Evolutionary conservation across 225 moss, liverwort and hornwort genomes (phyloP).

Genomic region (Asterella californica): DNA sequence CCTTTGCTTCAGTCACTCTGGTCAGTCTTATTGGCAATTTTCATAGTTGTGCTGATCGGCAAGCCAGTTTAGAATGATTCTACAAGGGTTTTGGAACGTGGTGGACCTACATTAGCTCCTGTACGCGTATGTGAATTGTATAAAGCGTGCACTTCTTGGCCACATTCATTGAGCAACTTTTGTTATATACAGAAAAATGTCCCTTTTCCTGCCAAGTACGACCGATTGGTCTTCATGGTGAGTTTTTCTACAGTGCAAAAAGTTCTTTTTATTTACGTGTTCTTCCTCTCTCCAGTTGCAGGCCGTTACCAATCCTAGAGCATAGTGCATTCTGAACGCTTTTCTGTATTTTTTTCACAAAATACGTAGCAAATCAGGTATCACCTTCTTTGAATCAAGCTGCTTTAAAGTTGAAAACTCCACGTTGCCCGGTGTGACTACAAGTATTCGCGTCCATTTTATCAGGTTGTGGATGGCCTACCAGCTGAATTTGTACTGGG

Average conservation of each 20-base stretch:
- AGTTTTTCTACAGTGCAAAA: neutral
- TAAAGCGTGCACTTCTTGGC: neutral
- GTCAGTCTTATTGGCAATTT: neutral
- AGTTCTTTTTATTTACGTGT: neutral
- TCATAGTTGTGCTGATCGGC: neutral
- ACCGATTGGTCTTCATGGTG: slow-evolving; percentile 80
- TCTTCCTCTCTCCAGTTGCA: neutral
- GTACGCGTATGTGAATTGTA: neutral
- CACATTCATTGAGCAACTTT: neutral
- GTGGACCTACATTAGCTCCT: too few relatives aligned
- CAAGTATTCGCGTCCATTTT: neutral
- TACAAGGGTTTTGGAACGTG: neutral
- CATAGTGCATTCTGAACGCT: neutral
- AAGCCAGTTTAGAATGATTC: neutral
- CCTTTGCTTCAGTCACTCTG: neutral
- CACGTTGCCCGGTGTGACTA: neutral
- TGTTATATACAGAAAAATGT: slow-evolving; percentile 46
- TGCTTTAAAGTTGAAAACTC: neutral
- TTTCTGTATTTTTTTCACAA: neutral
- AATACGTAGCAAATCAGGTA: neutral
- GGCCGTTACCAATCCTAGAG: neutral
- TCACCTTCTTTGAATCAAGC: neutral
- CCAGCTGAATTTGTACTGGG: slow-evolving; percentile 83
- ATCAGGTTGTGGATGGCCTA: slow-evolving; percentile 80
- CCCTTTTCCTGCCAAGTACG: slow-evolving; percentile 58